Conservation (phyloP, 441 rosid genomes). For the Adansonia grandidieri region DNA sequence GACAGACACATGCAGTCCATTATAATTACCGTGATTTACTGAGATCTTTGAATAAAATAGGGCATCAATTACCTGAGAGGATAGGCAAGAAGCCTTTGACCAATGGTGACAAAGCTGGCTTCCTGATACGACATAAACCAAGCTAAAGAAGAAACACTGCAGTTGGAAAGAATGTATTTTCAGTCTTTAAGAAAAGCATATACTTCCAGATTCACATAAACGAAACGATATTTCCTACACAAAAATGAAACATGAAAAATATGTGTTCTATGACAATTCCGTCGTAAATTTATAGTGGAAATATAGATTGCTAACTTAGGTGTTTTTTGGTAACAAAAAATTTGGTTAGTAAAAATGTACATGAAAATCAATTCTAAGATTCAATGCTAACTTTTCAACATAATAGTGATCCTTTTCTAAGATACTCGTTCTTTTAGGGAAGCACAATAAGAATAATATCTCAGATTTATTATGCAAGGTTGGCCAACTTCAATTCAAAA, state of each 20-base stretch:
- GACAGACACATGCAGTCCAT: background rate
- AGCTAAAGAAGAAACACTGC: conserved; percentile 98
- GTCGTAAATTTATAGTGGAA: background rate
- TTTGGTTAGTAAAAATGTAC: background rate
- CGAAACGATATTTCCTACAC: conserved; percentile 4
- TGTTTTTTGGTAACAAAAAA: background rate
- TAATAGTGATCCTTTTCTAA: background rate
- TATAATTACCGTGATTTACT: background rate
- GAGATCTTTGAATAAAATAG: conserved; percentile 25
- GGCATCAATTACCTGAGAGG: conserved; percentile 75
- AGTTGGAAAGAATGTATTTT: conserved; percentile 30
- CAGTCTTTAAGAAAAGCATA: conserved; percentile 13
- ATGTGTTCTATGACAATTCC: background rate
- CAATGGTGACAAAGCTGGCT: conserved; percentile 95
- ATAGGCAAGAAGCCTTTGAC: conserved; percentile 94
- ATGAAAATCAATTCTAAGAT: background rate
- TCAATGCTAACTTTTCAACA: background rate
- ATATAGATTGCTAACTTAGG: background rate
- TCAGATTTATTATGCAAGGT: background rate
- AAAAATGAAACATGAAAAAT: background rate
- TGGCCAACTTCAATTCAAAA: background rate
- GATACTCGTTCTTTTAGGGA: background rate
- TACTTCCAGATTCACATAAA: background rate
- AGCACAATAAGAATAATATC: background rate
- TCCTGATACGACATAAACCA: conserved; percentile 99